Conservation (phyloP, 176 grass and related monocot genomes). For the Raddia guianensis region DNA sequence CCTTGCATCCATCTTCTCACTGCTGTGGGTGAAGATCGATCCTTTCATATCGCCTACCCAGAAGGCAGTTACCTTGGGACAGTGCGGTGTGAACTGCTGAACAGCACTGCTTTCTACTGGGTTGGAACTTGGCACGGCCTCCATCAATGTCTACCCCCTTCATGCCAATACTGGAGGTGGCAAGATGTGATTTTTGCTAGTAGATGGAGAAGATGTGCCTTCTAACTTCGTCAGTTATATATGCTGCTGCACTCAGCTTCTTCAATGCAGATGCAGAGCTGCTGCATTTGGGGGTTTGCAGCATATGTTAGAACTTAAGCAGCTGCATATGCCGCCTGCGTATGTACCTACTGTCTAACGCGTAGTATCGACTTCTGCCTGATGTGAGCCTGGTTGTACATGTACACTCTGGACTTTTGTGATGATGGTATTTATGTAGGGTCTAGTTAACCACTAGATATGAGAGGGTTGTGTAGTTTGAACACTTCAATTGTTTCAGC, state of each 20-base stretch:
- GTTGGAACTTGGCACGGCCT: constrained; percentile 14
- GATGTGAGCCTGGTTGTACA: not conserved
- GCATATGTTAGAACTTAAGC: too few relatives aligned
- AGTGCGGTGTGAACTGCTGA: constrained; percentile 78
- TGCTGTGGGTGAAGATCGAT: constrained; percentile 85
- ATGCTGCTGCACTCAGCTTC: constrained; percentile 29
- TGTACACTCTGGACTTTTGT: not conserved
- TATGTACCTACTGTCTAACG: not conserved
- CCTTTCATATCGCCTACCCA: constrained; percentile 66
- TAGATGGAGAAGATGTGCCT: constrained; percentile 26
- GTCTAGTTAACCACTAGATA: not conserved
- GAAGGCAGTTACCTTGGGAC: constrained; percentile 46
- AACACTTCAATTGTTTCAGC: not conserved
- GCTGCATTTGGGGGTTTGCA: constrained; percentile 2
- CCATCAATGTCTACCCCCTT: not conserved
- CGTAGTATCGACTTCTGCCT: not conserved
- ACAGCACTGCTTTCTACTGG: not conserved
- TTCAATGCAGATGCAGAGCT: constrained; percentile 13
- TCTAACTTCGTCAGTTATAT: not conserved
- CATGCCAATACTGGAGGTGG: constrained; percentile 43
- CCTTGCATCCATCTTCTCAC: constrained; percentile 78
- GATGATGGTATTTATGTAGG: not conserved
- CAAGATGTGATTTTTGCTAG: constrained; percentile 27
- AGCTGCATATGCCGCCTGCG: not conserved
- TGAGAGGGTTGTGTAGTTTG: not conserved